Base-by-base conservation (phyloP, 495 filamentous ascomycete genomes). In the Daldinia grandis region DNA sequence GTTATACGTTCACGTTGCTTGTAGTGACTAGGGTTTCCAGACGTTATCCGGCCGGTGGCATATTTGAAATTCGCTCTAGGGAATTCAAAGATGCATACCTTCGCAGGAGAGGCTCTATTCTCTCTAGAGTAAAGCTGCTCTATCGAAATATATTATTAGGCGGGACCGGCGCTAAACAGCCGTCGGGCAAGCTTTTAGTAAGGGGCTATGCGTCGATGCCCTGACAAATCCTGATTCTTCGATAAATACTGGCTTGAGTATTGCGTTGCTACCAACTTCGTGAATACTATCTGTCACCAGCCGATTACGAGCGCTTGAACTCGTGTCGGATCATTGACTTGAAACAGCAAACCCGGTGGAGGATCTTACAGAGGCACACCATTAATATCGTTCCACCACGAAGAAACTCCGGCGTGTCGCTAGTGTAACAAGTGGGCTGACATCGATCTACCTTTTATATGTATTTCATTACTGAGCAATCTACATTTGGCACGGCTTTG, bases 361-460 rank as follows among this genome's bases (percentile, higher is more conserved):
- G 33, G 56, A 40, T 64, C 61, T 56, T 33, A 31, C 4, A 55
- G 60, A 65, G 42, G 53, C 25, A 63, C 55, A 38, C 14, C 66
- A 62, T 25, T 31, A 42, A 30, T 17, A 50, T 51, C 42, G 53
- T 42, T 35, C 50, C 31, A 54, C 47, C 1, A 37, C 14, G 38
- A 31, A 33, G 28, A 50, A 37, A 33, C 21, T 42, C 28, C 21
- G 14, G 58, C 59, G 58, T 68, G 17, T 55, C 61, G 67, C 61
- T 59, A 15, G 66, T 69, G 50, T 33, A 59, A 59, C 35, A 56
- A 15, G 17, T 53, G 60, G 54, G 66, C 35, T 54, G 66, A 58
- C n/a, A 21, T 21, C 9, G 14, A 30, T 30, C 3, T 35, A 35
- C 2, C 5, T 14, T 35, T 35, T 12, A 1, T 27, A 4, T 27